Base-by-base conservation (phyloP, 805 yeast species). In the Metschnikowia matae region DNA sequence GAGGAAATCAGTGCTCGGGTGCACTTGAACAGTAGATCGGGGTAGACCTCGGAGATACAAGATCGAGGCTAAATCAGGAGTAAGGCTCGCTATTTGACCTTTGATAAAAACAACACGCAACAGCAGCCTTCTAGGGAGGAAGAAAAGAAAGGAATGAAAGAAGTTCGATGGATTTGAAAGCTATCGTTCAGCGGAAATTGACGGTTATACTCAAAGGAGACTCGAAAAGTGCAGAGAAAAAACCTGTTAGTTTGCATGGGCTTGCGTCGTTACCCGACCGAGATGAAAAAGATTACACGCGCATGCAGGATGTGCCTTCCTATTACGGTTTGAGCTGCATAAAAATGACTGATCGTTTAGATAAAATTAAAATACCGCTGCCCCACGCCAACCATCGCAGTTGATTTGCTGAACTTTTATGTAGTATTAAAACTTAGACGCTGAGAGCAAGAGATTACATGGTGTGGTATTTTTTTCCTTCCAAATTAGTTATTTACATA, bases 201-300 rank as follows among this genome's bases (percentile, higher is more conserved):
- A 29, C 17, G 20, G 26, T 18, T 21, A 36, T 4, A 29, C 8
- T 29, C 31, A 37, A 37, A 37, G 39, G 23, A 33, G 31, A 33
- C 43, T 33, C 32, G 37, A 40, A 38, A 41, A 37, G 34, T 40
- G 32, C 35, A 44, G 47, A 43, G 48, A 31, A 46, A 52, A 52
- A 46, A 40, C 31, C 40, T 33, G 40, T 44, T n/a, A 31, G 11
- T 29, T 45, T 47, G 54, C 54, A 49, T 46, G 52, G 50, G 49
- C 43, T 53, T 36, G 50, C 48, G 48, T 48, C 17, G 59, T 53
- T 53, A 54, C 58, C 58, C 61, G 55, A 52, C 49, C 47, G 48
- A 44, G 61, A 57, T 57, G 59, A 44, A 57, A 57, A 51, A 57
- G 61, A 57, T 57, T 54, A 57, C 38, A 42, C 40, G 43, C 17